Evolutionary conservation across 1,284 basidiomycete species (phyloP).

Genomic region (Malassezia caprae): DNA sequence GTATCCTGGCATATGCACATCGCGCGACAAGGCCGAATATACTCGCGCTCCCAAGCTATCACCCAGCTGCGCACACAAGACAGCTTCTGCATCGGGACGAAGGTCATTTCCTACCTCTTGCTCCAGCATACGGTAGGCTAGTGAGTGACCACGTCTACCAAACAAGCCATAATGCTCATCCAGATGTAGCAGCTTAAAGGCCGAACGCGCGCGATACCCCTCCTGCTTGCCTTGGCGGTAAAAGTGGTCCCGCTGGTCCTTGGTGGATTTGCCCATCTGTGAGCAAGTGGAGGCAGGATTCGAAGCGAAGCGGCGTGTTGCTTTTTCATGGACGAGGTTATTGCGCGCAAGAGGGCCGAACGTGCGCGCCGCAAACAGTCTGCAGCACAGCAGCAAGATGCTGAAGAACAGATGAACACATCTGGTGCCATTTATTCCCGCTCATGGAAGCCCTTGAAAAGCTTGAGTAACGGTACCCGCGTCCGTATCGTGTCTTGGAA

Average conservation of each 20-base stretch:
- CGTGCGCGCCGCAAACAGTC: conserved; percentile 5
- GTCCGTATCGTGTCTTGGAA: conserved; percentile 33
- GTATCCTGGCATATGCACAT: conserved; percentile 23
- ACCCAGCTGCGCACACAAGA: background rate
- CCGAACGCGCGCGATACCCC: conserved; percentile 54
- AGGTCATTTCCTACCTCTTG: background rate
- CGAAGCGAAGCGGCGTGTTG: background rate
- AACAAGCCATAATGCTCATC: conserved; percentile 55
- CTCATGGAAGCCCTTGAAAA: conserved; percentile 5
- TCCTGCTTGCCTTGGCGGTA: conserved; percentile 52
- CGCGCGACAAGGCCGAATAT: background rate
- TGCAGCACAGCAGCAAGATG: background rate
- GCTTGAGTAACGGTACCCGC: background rate
- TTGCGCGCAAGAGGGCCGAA: conserved; percentile 12
- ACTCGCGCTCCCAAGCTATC: background rate
- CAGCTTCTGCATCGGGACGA: background rate
- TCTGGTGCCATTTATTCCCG: background rate
- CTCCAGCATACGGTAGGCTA: background rate
- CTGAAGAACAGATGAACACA: background rate
- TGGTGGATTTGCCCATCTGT: conserved; percentile 43
- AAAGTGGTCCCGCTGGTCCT: conserved; percentile 54
- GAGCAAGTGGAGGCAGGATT: background rate
- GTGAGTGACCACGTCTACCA: conserved; percentile 26
- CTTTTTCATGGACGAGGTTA: conserved; percentile 5
- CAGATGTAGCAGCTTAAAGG: conserved; percentile 53